Evolutionary conservation across 2,329 filamentous ascomycete species (phyloP).

Genomic region (Cladophialophora exuberans): DNA sequence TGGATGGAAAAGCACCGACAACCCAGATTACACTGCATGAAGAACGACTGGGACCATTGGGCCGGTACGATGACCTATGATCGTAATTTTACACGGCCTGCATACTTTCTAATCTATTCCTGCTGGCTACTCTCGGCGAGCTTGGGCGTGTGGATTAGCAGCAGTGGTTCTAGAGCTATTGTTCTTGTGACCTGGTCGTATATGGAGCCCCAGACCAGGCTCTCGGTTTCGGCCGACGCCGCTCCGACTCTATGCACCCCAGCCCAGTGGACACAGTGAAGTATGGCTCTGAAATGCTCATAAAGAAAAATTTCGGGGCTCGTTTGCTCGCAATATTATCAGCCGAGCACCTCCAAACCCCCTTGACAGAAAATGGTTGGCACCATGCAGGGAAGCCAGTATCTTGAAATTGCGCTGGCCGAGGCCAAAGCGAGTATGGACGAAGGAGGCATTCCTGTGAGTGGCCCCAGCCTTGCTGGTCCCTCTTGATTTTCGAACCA

Average conservation of each 20-base stretch:
- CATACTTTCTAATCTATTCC: no score
- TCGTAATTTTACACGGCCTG: no score
- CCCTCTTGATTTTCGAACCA: neutral
- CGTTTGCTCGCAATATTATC: neutral
- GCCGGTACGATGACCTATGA: no score
- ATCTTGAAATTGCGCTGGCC: neutral
- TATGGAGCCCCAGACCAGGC: no score
- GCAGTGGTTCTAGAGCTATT: no score
- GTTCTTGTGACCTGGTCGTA: no score
- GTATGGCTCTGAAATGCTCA: constrained; percentile 56
- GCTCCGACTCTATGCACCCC: neutral
- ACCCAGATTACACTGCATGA: no score
- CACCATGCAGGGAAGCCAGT: neutral
- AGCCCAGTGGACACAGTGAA: constrained; percentile 63
- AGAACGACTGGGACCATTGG: no score
- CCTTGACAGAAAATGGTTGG: neutral
- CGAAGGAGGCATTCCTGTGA: neutral
- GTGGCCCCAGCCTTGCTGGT: neutral
- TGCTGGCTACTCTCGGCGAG: no score
- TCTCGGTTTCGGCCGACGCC: neutral
- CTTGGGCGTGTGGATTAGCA: no score
- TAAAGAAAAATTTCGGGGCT: neutral
- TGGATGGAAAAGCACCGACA: no score
- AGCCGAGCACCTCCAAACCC: neutral
- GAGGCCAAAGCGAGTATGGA: neutral